Percentiles rank a stretch among this genome's conserved stretches.
These are phyloP conservation scores for Kluyveromyces dobzhanskii DNA, from an alignment of 805 yeast species.

Conservation along the genomic window DNA sequence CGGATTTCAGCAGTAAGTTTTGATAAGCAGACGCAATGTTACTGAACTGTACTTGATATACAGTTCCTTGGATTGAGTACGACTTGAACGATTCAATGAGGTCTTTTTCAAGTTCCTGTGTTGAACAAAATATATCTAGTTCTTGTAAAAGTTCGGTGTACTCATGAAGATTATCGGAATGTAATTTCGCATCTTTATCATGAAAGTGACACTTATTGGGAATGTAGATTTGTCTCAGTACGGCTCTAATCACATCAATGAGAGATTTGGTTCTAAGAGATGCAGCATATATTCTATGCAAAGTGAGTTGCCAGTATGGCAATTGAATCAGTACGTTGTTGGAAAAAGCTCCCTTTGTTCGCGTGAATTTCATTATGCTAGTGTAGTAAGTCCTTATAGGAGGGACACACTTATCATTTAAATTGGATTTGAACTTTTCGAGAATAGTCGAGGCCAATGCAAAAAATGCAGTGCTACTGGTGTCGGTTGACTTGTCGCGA, in stretches of 20 bases:
- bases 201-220: conserved; percentile 19
- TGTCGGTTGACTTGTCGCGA: conserved; percentile 21
- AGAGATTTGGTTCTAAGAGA: conserved; percentile 15
- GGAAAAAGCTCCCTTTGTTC: conserved; percentile 7
- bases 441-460: conserved; percentile 24
- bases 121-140: conserved; percentile 13
- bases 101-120: conserved; percentile 5
- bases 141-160: conserved; percentile 15
- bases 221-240: conserved; percentile 21
- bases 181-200: conserved; percentile 12
- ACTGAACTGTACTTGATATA: conserved; percentile 14
- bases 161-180: conserved; percentile 18
- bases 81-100: conserved; percentile 8
- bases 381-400: conserved; percentile 19
- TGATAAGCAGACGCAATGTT: conserved; percentile 15
- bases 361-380: conserved; percentile 21
- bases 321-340: conserved; percentile 23
- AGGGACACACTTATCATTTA: conserved; percentile 20
- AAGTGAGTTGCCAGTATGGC: conserved; percentile 32
- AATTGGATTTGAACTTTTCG: conserved; percentile 18
- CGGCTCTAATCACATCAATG: conserved; percentile 12
- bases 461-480: conserved; percentile 18
- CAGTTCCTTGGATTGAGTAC: conserved; percentile 10
- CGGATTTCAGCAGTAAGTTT: conserved; percentile 10
- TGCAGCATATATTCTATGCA: conserved; percentile 40